These are phyloP conservation scores for Metarhizium album DNA, from an alignment of 2,329 filamentous ascomycete genomes.

Conservation along the genomic window DNA sequence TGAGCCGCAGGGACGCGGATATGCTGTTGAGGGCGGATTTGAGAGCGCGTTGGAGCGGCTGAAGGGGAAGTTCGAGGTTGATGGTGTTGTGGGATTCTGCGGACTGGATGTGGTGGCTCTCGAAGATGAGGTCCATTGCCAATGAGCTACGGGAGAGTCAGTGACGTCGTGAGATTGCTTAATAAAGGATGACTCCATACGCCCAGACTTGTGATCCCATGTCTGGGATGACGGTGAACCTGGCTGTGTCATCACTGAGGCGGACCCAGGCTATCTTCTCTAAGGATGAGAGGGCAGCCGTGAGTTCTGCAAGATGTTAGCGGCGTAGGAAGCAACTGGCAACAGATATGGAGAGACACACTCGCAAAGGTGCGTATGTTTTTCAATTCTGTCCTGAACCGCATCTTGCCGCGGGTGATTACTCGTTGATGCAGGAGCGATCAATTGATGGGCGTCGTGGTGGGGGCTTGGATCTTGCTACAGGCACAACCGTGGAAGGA, in stretches of 20 bases:
- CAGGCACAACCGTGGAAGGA: not conserved
- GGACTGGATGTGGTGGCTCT: conserved; percentile 75
- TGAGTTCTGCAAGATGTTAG: conserved; percentile 39
- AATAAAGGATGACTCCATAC: conserved; percentile 37
- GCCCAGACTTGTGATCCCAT: conserved; percentile 95
- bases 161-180: not conserved
- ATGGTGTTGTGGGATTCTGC: conserved; percentile 77
- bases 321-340: not conserved
- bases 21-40: conserved; percentile 75
- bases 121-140: conserved; percentile 74
- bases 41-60: conserved; percentile 79
- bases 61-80: conserved; percentile 90
- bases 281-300: conserved; percentile 51
- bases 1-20: conserved; percentile 76
- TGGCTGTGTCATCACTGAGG: conserved; percentile 74
- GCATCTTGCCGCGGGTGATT: conserved; percentile 37
- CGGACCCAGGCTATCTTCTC: conserved; percentile 87
- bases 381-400: conserved; percentile 54
- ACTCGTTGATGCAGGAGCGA: not conserved
- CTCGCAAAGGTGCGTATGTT: conserved; percentile 58
- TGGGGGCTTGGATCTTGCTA: not conserved
- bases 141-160: conserved; percentile 33
- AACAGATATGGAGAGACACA: conserved; percentile 20
- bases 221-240: conserved; percentile 93
- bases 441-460: not conserved